These are phyloP conservation scores for Apocynum venetum DNA, from an alignment of 257 asterid genomes.

Conservation along the genomic window DNA sequence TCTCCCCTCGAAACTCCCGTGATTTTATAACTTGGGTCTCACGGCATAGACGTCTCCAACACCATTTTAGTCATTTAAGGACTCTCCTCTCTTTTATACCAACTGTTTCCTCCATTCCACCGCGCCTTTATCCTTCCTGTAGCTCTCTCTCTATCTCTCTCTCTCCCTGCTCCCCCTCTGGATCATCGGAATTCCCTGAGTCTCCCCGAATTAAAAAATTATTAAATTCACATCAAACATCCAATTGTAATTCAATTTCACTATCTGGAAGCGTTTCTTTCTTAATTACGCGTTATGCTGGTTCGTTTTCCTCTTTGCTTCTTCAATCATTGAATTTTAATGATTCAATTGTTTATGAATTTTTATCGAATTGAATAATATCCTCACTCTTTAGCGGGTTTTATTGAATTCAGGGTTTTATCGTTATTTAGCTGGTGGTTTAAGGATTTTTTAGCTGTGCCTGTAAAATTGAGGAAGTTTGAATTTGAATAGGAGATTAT, in stretches of 20 bases:
- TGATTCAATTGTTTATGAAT: background rate
- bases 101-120: slow-evolving; percentile 6
- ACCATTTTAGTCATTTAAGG: slow-evolving; percentile 45
- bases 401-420: background rate
- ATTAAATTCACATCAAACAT: background rate
- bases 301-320: slow-evolving; percentile 1
- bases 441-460: background rate
- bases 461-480: background rate
- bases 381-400: background rate
- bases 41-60: slow-evolving; percentile 26
- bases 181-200: slow-evolving; percentile 5
- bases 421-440: background rate
- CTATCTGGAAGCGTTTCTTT: background rate
- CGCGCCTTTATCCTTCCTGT: slow-evolving; percentile 22
- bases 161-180: slow-evolving; percentile 2
- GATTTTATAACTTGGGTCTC: slow-evolving; percentile 33
- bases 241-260: slow-evolving; percentile 7
- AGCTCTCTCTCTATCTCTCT: background rate
- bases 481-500: background rate
- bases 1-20: slow-evolving; percentile 33
- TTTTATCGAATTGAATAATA: no score
- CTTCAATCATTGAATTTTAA: background rate
- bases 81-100: slow-evolving; percentile 7
- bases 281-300: slow-evolving; percentile 8
- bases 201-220: background rate